These are phyloP conservation scores for Talaromyces verruculosus DNA, from an alignment of 2,329 filamentous ascomycete species.

Conservation along the genomic window DNA sequence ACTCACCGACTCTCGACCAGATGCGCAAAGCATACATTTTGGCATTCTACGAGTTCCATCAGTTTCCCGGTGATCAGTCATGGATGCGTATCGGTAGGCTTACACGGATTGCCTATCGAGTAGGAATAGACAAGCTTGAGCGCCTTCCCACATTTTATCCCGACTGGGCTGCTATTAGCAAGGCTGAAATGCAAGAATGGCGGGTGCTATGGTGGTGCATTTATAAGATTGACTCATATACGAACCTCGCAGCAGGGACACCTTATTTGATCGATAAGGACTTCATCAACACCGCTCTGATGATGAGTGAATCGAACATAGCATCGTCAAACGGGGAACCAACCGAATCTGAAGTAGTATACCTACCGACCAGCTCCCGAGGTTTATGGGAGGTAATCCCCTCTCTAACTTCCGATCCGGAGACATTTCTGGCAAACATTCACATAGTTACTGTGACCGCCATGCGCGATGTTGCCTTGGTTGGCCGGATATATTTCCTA, in stretches of 20 bases:
- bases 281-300: conserved; percentile 2
- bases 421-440: neutral
- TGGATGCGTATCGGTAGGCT: conserved; percentile 13
- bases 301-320: neutral
- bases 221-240: conserved; percentile 13
- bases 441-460: conserved; percentile 1
- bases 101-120: conserved; percentile 12
- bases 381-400: neutral
- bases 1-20: conserved; percentile 2
- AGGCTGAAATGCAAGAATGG: conserved; percentile 13
- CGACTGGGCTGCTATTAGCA: conserved; percentile 3
- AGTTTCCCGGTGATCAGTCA: conserved; percentile 7
- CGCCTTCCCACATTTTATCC: conserved; percentile 1
- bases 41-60: conserved; percentile 16
- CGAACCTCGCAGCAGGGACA: neutral
- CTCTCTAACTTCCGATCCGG: neutral
- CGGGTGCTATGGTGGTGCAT: conserved; percentile 14
- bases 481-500: conserved; percentile 1
- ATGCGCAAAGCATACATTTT: conserved; percentile 11
- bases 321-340: neutral
- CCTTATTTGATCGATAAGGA: conserved; percentile 9
- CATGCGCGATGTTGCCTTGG: neutral
- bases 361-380: neutral
- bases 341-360: neutral
- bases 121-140: conserved; percentile 11